Evolutionary conservation across 108 stramenopile genomes (phyloP).

Genomic region (Cylindrotheca fusiformis): DNA sequence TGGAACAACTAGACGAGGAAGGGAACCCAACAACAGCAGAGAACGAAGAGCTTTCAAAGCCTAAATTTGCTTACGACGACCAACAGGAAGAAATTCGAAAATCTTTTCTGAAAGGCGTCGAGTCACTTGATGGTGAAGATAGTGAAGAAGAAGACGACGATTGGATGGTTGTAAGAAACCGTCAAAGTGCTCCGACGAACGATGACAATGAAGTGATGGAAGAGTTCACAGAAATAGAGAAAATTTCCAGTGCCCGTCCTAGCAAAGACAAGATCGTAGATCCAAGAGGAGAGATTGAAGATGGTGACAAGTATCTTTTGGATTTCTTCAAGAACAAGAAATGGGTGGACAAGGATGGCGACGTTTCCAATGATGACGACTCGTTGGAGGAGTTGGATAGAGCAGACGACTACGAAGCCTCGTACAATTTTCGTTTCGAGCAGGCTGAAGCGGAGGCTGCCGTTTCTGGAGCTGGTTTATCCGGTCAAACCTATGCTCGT

Average conservation of each 20-base stretch:
- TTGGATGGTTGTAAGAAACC: conserved; percentile 46
- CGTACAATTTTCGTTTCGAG: conserved; percentile 99
- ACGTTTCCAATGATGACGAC: conserved; percentile 68
- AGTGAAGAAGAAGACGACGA: conserved; percentile 53
- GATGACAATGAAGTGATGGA: conserved; percentile 45
- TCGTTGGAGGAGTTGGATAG: conserved; percentile 84
- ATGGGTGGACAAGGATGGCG: conserved; percentile 63
- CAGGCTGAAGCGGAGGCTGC: conserved; percentile 67
- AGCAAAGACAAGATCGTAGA: conserved; percentile 36
- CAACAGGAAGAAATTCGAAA: conserved; percentile 86
- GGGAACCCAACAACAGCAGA: conserved; percentile 19
- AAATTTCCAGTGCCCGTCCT: conserved; percentile 31
- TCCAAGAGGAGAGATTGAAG: conserved; percentile 87
- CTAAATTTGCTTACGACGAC: conserved; percentile 82
- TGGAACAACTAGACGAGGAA: conserved; percentile 78
- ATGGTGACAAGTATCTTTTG: conserved; percentile 83
- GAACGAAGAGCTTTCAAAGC: conserved; percentile 1
- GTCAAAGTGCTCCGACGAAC: conserved; percentile 14
- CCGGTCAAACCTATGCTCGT: conserved; percentile 81
- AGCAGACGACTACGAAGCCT: conserved; percentile 96
- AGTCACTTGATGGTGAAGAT: conserved; percentile 25
- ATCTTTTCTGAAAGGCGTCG: conserved; percentile 68
- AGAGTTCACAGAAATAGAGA: conserved; percentile 60
- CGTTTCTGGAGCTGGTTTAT: conserved; percentile 56
- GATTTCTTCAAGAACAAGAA: conserved; percentile 81